Percentiles rank a stretch among this genome's conserved stretches.
These are phyloP conservation scores for Sistotremastrum niveocremeum DNA, from an alignment of 768 basidiomycete species.

Conservation along the genomic window DNA sequence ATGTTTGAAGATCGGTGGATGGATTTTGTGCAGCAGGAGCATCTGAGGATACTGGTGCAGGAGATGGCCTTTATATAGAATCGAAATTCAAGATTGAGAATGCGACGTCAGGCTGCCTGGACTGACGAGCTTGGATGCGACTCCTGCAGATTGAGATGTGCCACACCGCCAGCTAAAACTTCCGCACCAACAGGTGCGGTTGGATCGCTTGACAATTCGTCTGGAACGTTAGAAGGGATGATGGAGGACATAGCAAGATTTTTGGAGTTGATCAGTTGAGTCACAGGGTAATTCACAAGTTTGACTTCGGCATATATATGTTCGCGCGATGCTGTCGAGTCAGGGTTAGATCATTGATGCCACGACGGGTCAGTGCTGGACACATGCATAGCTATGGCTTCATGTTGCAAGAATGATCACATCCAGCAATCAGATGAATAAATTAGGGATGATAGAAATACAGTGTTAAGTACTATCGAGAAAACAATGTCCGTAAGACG, in stretches of 20 bases:
- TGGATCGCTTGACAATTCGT: constrained; percentile 13
- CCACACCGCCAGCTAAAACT: constrained; percentile 15
- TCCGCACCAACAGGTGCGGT: constrained; percentile 16
- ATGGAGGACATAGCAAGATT: background rate
- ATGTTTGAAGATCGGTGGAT: background rate
- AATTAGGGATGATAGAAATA: too few species aligned
- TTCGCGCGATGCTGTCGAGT: too few species aligned
- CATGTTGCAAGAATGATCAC: too few species aligned
- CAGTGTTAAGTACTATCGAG: too few species aligned
- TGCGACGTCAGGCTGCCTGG: constrained; percentile 3
- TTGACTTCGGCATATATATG: too few species aligned
- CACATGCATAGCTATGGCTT: too few species aligned
- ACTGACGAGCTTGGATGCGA: constrained; percentile 11
- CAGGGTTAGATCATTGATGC: too few species aligned
- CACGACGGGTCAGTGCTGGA: too few species aligned
- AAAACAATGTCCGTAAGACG: too few species aligned
- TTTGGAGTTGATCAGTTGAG: background rate
- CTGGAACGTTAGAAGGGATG: constrained; percentile 7
- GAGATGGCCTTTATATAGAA: constrained; percentile 8
- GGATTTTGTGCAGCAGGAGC: background rate
- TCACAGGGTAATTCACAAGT: too few species aligned
- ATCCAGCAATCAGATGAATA: too few species aligned
- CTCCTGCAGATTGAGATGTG: constrained; percentile 17
- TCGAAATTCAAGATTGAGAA: background rate
- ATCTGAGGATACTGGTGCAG: background rate